phyloP scores from a whole-genome alignment of 164 flowering plant species.

The Magnolia sinica region DNA sequence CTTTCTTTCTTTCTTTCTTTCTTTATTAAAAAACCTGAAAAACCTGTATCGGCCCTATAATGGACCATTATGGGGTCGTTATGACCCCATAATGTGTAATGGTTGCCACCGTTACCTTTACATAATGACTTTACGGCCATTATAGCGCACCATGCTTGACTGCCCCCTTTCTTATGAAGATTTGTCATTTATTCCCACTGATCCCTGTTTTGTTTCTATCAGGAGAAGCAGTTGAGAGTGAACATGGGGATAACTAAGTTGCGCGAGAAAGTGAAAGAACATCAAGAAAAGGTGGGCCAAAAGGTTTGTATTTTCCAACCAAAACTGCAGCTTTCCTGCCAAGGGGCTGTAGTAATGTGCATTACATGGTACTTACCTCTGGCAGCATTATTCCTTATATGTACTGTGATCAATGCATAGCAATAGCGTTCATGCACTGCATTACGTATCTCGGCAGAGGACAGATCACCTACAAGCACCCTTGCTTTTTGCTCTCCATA shows the following conservation, averaged over 20 bases:
- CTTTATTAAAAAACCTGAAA: no score
- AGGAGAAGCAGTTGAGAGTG: constrained; percentile 92
- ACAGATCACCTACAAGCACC: no score
- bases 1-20: background rate
- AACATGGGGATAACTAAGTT: constrained; percentile 81
- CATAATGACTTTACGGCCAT: background rate
- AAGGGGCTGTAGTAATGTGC: background rate
- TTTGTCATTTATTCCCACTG: constrained; percentile 7
- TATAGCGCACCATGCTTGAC: background rate
- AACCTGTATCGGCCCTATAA: no score
- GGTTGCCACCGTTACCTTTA: no score
- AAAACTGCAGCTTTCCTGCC: background rate
- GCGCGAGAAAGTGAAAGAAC: constrained; percentile 91
- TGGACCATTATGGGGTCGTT: no score
- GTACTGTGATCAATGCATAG: background rate
- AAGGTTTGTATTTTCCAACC: constrained; percentile 18
- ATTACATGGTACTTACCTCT: background rate
- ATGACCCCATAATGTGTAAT: no score
- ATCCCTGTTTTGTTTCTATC: constrained; percentile 12
- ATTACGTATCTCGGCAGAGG: no score
- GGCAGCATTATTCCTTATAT: background rate
- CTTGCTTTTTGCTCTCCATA: no score
- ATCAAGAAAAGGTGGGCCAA: constrained; percentile 75
- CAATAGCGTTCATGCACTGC: background rate
- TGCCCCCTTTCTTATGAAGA: background rate